Base-by-base conservation (phyloP, 73 alveolate genomes). In the Paramecium tetraurelia region DNA sequence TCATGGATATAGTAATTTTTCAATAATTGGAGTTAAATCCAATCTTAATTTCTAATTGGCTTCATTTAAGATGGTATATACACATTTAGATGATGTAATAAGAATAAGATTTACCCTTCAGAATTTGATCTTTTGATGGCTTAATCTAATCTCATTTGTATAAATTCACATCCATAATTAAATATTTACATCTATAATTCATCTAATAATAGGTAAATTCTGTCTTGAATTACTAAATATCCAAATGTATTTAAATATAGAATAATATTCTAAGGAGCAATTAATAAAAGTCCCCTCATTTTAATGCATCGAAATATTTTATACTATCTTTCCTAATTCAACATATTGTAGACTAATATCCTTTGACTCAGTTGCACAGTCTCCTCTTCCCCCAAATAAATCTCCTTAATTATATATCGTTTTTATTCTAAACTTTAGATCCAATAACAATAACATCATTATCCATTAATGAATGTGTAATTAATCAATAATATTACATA, bases 111-210 rank as follows among this genome's bases (percentile, higher is more conserved):
- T 33, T 75, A 75, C 87, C 96, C 96, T 10, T 84, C 87, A n/a
- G 96, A 92, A 95, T 75, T 59, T 89, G 90, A 21, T 35, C 94
- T 14, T 31, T 83, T n/a, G 96, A 94, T 63, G 95, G 95, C 21
- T 24, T 53, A 11, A 93, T 92, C n/a, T 41, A 69, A 57, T 92
- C 96, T 20, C 90, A 12, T 18, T 9, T 9, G 76, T 36, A 87
- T 94, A 92, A 89, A 92, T 16, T 92, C 14, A 70, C 95, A 92
- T n/a, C 96, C 96, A 21, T 92, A 93, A 70, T 75, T 57, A 27
- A 88, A 92, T 92, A 40, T 3, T 36, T 93, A n/a, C 83, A 20
- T 92, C 96, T 92, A 4, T 80, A 93, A 76, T 95, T 92, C 96
- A 92, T 92, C 22, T 92, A n/a, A 7, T 16, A 20, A 16, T 27